Evolutionary conservation across 352 stramenopile genomes (phyloP).

Genomic region (Phytophthora capsici): DNA sequence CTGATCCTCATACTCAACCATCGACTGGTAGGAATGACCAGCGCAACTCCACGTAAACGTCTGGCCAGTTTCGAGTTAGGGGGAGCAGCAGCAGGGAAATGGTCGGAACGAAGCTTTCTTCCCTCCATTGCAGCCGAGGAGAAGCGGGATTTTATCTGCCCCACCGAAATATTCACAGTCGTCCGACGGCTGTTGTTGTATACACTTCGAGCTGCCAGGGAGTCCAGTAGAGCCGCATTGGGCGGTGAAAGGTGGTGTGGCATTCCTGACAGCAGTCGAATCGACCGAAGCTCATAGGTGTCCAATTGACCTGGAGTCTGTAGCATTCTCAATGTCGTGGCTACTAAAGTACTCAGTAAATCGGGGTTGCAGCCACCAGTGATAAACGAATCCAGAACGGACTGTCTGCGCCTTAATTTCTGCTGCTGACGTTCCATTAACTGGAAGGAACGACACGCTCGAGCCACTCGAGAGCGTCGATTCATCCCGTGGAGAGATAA

Average conservation of each 20-base stretch:
- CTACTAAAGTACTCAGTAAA: constrained; percentile 28
- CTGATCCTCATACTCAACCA: constrained; percentile 15
- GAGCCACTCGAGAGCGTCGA: constrained; percentile 19
- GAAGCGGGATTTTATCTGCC: constrained; percentile 27
- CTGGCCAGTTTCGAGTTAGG: constrained; percentile 11
- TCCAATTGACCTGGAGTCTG: constrained; percentile 35
- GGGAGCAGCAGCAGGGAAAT: constrained; percentile 12
- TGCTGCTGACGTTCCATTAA: constrained; percentile 27
- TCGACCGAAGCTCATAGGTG: constrained; percentile 14
- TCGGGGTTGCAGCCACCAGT: constrained; percentile 10
- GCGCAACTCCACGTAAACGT: constrained; percentile 11
- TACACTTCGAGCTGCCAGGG: constrained; percentile 22
- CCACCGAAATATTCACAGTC: constrained; percentile 6
- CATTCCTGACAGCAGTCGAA: constrained; percentile 35
- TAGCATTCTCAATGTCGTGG: constrained; percentile 25
- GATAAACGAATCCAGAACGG: constrained; percentile 16
- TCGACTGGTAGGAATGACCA: constrained; percentile 16
- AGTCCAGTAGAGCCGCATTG: constrained; percentile 21
- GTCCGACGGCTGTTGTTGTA: constrained; percentile 33
- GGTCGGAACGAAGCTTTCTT: neutral
- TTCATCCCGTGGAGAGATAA: constrained; percentile 36
- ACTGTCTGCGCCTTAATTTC: constrained; percentile 18
- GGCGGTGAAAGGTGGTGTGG: constrained; percentile 20
- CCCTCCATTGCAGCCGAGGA: constrained; percentile 23
- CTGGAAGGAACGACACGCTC: constrained; percentile 30